A percentile compares a stretch with the other conserved stretches of the same genome.
Conservation (phyloP, 305 asterid species). For the Solanum hybrid region DNA sequence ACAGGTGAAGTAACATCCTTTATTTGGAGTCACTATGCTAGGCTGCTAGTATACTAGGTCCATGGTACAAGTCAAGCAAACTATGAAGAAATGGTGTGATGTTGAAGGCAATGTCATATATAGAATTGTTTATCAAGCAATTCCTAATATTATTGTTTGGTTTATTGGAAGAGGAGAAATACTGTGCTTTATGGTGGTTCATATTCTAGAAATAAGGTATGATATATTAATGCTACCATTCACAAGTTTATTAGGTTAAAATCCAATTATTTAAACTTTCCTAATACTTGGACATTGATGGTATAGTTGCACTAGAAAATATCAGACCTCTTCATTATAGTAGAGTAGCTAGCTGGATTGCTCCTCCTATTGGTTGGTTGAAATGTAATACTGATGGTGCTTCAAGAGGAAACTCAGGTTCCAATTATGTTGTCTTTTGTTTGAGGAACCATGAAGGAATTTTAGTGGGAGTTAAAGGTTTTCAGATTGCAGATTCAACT, state of each 20-base stretch:
- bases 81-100: background rate
- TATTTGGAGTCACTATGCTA: too few species aligned
- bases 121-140: background rate
- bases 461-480: background rate
- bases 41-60: background rate
- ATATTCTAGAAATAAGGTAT: too few species aligned
- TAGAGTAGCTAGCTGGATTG: background rate
- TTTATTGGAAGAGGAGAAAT: background rate
- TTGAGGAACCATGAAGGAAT: background rate
- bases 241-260: too few species aligned
- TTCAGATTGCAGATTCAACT: background rate
- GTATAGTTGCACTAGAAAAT: background rate
- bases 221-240: too few species aligned
- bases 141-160: background rate
- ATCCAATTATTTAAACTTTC: background rate
- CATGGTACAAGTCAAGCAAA: background rate
- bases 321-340: background rate
- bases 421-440: background rate
- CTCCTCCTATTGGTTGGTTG: background rate
- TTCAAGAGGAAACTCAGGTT: background rate
- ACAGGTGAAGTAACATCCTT: background rate
- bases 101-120: background rate
- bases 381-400: background rate
- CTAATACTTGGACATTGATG: background rate
- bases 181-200: too few species aligned